A percentile compares a stretch with the other conserved stretches of the same genome.
Conservation (phyloP, 192 early-diverging fungal genomes). For the Coemansia sp. region DNA sequence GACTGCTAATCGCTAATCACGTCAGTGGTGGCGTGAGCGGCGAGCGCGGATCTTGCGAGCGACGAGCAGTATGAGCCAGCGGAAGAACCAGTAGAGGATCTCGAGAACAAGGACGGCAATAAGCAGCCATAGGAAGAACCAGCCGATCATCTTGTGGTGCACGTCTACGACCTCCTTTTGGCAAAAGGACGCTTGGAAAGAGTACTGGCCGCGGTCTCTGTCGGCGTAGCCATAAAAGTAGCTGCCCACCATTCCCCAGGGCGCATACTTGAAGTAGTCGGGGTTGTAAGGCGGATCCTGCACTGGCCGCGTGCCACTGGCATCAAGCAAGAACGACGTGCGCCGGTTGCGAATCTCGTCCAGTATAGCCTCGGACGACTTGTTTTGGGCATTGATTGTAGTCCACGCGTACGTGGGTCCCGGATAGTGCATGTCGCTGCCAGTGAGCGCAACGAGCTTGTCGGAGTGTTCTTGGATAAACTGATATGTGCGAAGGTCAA, state of each 20-base stretch:
- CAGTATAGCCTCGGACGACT: conserved; percentile 58
- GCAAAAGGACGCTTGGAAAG: conserved; percentile 69
- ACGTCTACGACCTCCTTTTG: conserved; percentile 58
- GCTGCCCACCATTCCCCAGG: conserved; percentile 52
- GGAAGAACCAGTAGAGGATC: neutral
- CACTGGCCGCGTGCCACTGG: conserved; percentile 61
- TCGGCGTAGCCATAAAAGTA: conserved; percentile 65
- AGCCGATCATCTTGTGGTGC: conserved; percentile 27
- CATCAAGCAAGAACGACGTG: conserved; percentile 68
- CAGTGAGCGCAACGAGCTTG: conserved; percentile 59
- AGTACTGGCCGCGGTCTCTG: conserved; percentile 69
- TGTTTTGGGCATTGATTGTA: conserved; percentile 52
- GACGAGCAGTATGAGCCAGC: neutral
- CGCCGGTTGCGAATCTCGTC: conserved; percentile 60
- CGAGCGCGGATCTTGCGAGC: conserved; percentile 20
- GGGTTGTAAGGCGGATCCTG: conserved; percentile 28
- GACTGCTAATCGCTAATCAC: neutral
- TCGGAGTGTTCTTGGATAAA: conserved; percentile 20
- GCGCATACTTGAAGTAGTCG: conserved; percentile 45
- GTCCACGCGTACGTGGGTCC: conserved; percentile 65
- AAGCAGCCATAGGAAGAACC: conserved; percentile 26
- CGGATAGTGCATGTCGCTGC: conserved; percentile 71
- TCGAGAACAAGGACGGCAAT: conserved; percentile 17
- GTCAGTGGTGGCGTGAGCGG: conserved; percentile 31
- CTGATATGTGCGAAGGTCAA: conserved; percentile 63